Evolutionary conservation across 169 alveolate species (phyloP).

Genomic region (Perkinsus marinus): DNA sequence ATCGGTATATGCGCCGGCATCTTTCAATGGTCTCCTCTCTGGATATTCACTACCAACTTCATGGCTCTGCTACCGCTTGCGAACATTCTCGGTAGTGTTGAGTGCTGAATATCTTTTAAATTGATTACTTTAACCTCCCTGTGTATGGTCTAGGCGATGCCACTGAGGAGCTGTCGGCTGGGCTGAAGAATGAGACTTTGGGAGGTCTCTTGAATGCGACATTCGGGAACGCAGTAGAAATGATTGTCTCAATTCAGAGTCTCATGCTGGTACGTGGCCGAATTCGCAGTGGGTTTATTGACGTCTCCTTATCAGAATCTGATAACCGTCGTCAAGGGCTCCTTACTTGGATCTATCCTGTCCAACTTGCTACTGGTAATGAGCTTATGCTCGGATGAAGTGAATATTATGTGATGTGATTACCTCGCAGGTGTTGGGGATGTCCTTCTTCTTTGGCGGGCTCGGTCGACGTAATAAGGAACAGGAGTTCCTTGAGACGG

Average conservation of each 20-base stretch:
- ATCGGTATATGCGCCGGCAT: constrained; percentile 37
- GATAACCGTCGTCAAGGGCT: constrained; percentile 60
- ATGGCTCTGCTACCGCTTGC: constrained; percentile 62
- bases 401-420: no score
- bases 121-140: no score
- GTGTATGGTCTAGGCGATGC: constrained; percentile 41
- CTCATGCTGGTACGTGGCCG: constrained; percentile 21
- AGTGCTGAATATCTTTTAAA: no score
- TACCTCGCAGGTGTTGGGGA: constrained; percentile 25
- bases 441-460: constrained; percentile 54
- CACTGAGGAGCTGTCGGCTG: constrained; percentile 61
- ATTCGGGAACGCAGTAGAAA: constrained; percentile 72
- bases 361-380: constrained; percentile 41
- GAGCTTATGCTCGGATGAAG: no score
- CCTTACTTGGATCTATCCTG: constrained; percentile 48
- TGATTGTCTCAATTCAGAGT: constrained; percentile 64
- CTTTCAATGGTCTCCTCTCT: constrained; percentile 33
- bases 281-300: no score
- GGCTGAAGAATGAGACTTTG: not conserved
- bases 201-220: constrained; percentile 72
- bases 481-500: not conserved
- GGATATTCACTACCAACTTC: constrained; percentile 48
- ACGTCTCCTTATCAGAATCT: constrained; percentile 46
- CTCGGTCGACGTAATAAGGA: constrained; percentile 42
- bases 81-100: constrained; percentile 38